A percentile compares a stretch with the other conserved stretches of the same genome.
Evolutionary conservation across 768 basidiomycete genomes (phyloP).

Genomic region (Steccherinum ochraceum): DNA sequence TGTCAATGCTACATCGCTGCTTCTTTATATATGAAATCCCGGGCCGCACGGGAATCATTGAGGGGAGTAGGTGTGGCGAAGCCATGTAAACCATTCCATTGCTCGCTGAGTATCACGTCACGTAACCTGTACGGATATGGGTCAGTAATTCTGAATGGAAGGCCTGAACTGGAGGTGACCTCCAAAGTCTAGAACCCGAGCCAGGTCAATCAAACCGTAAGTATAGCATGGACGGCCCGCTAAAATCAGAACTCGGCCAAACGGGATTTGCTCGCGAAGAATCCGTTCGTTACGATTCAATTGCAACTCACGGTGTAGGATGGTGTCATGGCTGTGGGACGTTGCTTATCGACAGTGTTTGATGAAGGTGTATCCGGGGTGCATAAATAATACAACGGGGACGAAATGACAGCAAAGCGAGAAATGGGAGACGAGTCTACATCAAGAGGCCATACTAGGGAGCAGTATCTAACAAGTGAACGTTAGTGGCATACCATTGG

Average conservation of each 20-base stretch:
- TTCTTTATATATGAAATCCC: neutral
- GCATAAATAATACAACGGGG: neutral
- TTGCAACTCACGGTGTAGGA: neutral
- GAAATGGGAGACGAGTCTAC: slow-evolving; percentile 1
- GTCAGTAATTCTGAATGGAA: neutral
- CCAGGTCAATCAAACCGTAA: neutral
- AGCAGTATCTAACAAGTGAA: slow-evolving; percentile 31
- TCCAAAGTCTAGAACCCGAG: neutral
- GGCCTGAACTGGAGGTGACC: neutral
- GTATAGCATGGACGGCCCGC: neutral
- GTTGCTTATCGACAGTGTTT: neutral
- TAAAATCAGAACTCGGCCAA: neutral
- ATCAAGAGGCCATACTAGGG: slow-evolving; percentile 26
- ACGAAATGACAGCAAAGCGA: neutral
- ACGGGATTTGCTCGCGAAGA: neutral
- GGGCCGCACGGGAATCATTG: neutral
- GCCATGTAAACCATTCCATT: neutral
- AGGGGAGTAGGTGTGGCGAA: neutral
- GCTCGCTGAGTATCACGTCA: neutral
- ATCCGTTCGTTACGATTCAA: neutral
- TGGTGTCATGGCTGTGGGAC: neutral
- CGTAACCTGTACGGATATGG: neutral
- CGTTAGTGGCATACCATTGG: too few species aligned
- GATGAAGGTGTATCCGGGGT: neutral
- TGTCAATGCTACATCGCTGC: too few species aligned